phyloP scores from a whole-genome alignment of 306 rosid species.

The Canavalia ensiformis region DNA sequence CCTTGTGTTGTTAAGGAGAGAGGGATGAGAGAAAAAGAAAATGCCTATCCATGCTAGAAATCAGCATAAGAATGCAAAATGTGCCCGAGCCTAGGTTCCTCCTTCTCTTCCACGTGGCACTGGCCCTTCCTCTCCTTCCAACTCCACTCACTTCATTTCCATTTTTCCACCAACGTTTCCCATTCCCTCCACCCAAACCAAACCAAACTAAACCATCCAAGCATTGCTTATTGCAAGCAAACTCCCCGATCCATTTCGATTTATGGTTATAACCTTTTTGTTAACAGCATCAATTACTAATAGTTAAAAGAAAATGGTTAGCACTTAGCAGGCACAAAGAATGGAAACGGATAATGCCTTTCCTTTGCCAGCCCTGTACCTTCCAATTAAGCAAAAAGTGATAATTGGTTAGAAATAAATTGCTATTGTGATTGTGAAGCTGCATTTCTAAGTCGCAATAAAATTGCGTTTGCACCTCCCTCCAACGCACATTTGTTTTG shows the following conservation, averaged over 20 bases:
- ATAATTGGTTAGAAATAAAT: neutral
- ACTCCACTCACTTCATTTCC: neutral
- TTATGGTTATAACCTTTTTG: too few species aligned
- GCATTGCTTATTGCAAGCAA: neutral
- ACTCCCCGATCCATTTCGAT: neutral
- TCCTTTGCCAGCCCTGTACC: neutral
- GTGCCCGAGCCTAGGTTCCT: neutral
- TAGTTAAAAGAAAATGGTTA: too few species aligned
- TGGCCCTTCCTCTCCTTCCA: neutral
- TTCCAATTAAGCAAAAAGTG: conserved; percentile 26
- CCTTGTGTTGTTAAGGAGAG: too few species aligned
- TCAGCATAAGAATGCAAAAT: conserved; percentile 7
- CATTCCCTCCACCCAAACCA: conserved; percentile 32
- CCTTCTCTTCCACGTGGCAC: conserved; percentile 46
- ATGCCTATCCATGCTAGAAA: neutral
- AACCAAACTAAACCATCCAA: neutral
- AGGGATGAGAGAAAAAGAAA: too few species aligned
- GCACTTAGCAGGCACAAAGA: too few species aligned
- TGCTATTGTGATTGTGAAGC: neutral
- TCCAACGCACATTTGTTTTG: neutral
- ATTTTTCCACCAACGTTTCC: neutral
- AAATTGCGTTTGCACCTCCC: conserved; percentile 43
- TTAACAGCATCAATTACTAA: too few species aligned
- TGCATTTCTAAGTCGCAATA: conserved; percentile 44
- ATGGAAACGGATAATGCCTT: neutral